A percentile compares a stretch with the other conserved stretches of the same genome.
phyloP scores from a whole-genome alignment of 495 filamentous ascomycete species.

The Daldinia vernicosa region DNA sequence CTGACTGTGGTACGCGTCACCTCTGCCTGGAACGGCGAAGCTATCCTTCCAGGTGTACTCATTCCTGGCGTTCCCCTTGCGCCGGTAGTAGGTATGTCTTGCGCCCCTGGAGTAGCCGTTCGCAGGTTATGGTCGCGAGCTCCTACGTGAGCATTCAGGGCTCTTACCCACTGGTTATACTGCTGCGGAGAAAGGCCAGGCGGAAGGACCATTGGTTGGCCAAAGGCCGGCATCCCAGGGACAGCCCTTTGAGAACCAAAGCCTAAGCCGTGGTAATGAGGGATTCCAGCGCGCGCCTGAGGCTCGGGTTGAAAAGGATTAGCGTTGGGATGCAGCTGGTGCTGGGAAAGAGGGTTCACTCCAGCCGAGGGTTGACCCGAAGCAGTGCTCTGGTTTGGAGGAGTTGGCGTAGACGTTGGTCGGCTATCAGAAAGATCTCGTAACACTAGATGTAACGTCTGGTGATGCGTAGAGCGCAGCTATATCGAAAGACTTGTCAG shows the following conservation, averaged over 20 bases:
- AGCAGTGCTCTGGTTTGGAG: constrained; percentile 35
- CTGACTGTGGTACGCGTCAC: constrained; percentile 30
- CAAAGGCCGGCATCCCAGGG: constrained; percentile 9
- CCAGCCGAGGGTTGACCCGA: constrained; percentile 7
- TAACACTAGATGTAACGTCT: constrained; percentile 73
- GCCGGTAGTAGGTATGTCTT: constrained; percentile 2
- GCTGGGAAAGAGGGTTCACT: constrained; percentile 24
- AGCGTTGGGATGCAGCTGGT: constrained; percentile 22
- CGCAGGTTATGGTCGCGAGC: constrained; percentile 21
- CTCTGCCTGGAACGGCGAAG: constrained; percentile 37
- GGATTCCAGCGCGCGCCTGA: constrained; percentile 19
- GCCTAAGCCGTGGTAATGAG: constrained; percentile 24
- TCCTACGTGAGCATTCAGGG: constrained; percentile 29
- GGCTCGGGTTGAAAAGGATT: constrained; percentile 26
- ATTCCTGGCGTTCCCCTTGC: constrained; percentile 19
- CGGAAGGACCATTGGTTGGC: constrained; percentile 30
- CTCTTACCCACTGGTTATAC: constrained; percentile 42
- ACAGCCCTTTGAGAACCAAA: constrained; percentile 39
- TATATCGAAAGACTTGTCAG: constrained; percentile 37
- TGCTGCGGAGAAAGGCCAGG: constrained; percentile 27
- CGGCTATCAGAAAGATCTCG: constrained; percentile 50
- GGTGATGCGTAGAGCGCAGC: constrained; percentile 57
- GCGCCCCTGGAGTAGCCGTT: constrained; percentile 10
- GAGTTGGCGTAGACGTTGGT: constrained; percentile 39
- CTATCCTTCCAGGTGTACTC: constrained; percentile 37